These are phyloP conservation scores for Nissolia schottii DNA, from an alignment of 306 rosid genomes.

Conservation along the genomic window DNA sequence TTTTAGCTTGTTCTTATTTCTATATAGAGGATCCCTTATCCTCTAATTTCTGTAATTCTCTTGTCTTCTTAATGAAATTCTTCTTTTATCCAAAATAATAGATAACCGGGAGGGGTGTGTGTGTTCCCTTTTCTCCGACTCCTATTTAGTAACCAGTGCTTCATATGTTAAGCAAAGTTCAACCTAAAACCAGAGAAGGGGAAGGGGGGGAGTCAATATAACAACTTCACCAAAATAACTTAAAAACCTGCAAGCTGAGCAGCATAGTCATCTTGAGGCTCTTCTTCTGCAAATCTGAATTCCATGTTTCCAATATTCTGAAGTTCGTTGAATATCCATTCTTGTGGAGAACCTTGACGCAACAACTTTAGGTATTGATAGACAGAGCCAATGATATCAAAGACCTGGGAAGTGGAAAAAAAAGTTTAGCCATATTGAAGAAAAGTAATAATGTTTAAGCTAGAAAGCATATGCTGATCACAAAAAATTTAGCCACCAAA, in stretches of 20 bases:
- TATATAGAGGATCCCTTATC: too few species aligned
- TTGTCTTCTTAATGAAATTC: too few species aligned
- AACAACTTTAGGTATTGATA: constrained; percentile 82
- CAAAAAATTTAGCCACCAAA: background rate
- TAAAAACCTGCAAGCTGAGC: constrained; percentile 84
- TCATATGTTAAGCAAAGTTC: constrained; percentile 1
- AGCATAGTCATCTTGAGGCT: constrained; percentile 97
- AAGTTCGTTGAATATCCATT: constrained; percentile 95
- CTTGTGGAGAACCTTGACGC: constrained; percentile 70
- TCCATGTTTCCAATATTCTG: constrained; percentile 94
- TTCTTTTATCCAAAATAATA: too few species aligned
- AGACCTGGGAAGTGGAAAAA: constrained; percentile 47
- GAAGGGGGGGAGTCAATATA: background rate
- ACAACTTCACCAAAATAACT: constrained; percentile 16
- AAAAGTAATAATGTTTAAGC: background rate
- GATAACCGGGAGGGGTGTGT: too few species aligned
- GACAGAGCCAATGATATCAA: constrained; percentile 72
- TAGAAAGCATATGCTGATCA: background rate
- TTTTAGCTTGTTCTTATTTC: too few species aligned
- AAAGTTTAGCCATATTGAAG: constrained; percentile 21
- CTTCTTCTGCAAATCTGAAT: constrained; percentile 92
- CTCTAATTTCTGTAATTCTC: too few species aligned
- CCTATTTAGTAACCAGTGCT: background rate
- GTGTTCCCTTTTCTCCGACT: background rate
- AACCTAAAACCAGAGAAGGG: background rate